A percentile compares a stretch with the other conserved stretches of the same genome.
Evolutionary conservation across 768 basidiomycete genomes (phyloP).

Genomic region (Mycena galericulata): DNA sequence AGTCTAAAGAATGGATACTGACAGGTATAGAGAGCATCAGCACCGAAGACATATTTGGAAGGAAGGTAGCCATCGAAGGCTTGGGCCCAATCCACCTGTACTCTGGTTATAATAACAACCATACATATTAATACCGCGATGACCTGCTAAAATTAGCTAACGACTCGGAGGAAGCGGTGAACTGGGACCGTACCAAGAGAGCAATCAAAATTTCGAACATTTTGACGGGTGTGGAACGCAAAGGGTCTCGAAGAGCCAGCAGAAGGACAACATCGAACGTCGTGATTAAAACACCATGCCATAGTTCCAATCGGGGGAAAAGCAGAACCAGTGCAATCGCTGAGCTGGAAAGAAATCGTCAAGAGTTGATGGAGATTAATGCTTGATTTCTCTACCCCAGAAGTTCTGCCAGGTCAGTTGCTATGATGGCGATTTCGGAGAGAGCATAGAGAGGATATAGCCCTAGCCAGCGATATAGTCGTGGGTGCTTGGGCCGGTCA

Average conservation of each 20-base stretch:
- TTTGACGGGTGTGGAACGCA: slow-evolving; percentile 73
- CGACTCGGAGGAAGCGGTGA: background rate
- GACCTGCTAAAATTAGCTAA: slow-evolving; percentile 54
- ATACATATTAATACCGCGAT: slow-evolving; percentile 84
- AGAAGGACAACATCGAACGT: slow-evolving; percentile 76
- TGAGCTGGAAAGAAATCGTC: slow-evolving; percentile 45
- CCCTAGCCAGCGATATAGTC: slow-evolving; percentile 66
- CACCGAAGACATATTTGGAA: slow-evolving; percentile 68
- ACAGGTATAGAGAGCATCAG: slow-evolving; percentile 76
- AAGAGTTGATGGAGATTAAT: background rate
- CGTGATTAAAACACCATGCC: slow-evolving; percentile 79
- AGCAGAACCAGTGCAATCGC: slow-evolving; percentile 85
- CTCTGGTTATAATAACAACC: slow-evolving; percentile 77
- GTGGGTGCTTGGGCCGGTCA: slow-evolving; percentile 69
- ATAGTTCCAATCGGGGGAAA: slow-evolving; percentile 75
- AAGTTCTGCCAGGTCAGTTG: slow-evolving; percentile 86
- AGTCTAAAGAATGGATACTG: slow-evolving; percentile 41
- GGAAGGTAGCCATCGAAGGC: slow-evolving; percentile 85
- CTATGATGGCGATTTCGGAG: slow-evolving; percentile 78
- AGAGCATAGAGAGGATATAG: slow-evolving; percentile 75
- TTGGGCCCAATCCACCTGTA: slow-evolving; percentile 76
- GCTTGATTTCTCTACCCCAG: slow-evolving; percentile 54
- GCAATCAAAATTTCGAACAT: slow-evolving; percentile 77
- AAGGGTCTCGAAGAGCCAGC: slow-evolving; percentile 77
- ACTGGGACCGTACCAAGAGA: slow-evolving; percentile 60